Base-by-base conservation (phyloP, 495 filamentous ascomycete species). In the Penicilliopsis zonata region DNA sequence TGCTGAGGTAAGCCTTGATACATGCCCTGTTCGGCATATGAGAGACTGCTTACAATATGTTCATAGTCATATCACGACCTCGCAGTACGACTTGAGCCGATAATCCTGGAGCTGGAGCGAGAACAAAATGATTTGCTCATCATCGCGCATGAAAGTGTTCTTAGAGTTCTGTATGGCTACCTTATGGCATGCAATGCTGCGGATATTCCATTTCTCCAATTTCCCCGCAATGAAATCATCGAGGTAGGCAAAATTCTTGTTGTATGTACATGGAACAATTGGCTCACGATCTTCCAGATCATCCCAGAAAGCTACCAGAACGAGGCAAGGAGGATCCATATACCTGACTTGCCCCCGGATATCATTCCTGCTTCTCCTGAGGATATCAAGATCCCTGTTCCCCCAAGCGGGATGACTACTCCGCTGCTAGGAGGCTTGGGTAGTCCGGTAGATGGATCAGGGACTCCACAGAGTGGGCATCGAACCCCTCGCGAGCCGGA, bases 241-340 rank as follows among this genome's bases (percentile, higher is more conserved):
- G 92, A 98, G 70, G 78, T 77, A 50, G 36, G 55, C 7, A 18
- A 22, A 31, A 43, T 3, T 26, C 6, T n/a, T n/a, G n/a, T n/a
- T n/a, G n/a, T 34, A 28, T 23, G 36, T 6, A 39, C 34, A 35
- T 20, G 18, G 35, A 31, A 17, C 23, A 18, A 23, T 36, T 42
- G 30, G 48, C 41, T 42, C 19, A 50, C 37, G 24, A 12, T 16
- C 31, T 6, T 38, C 2, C 34, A 82, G 78, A 94, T 99, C 35
- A 94, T 99, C 33, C 92, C 92, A 2, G 84, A 87, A 30, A 86
- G 83, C 24, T 99, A 99, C 50, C 86, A 94, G 55, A 99, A 99
- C 52, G 80, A 85, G 51, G 82, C 86, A 12, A 85, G 81, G 46
- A 76, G 87, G 34, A 82, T 99, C 42, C 74, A 77, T 41, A 86